Percentiles rank a stretch among this genome's conserved stretches.
phyloP scores from a whole-genome alignment of 2,329 filamentous ascomycete genomes.

The Cyphellophora attinorum region DNA sequence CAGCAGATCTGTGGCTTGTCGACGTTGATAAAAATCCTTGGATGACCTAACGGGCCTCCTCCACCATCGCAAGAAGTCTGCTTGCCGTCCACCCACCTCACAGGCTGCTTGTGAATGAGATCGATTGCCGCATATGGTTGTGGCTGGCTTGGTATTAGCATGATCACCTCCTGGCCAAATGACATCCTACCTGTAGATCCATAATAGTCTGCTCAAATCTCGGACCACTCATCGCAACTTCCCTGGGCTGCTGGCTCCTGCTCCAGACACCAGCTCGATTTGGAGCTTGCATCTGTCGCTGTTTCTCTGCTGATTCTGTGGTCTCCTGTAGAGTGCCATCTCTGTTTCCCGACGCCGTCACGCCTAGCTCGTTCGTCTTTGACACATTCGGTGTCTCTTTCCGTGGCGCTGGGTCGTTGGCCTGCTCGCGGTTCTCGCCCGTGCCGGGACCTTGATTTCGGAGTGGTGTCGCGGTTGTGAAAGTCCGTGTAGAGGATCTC shows the following conservation, averaged over 20 bases:
- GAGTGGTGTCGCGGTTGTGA: conserved; percentile 25
- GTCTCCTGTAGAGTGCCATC: conserved; percentile 43
- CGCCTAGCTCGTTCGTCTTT: conserved; percentile 49
- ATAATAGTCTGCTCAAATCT: conserved; percentile 97
- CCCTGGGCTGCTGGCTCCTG: conserved; percentile 70
- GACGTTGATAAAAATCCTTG: conserved; percentile 91
- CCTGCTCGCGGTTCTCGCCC: conserved; percentile 30
- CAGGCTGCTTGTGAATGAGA: conserved; percentile 90
- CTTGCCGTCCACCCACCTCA: conserved; percentile 77
- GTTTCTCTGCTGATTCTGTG: conserved; percentile 44
- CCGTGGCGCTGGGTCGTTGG: conserved; percentile 50
- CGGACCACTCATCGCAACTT: conserved; percentile 81
- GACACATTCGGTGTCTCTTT: conserved; percentile 46
- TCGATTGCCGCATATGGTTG: conserved; percentile 84
- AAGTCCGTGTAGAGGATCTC: conserved; percentile 47
- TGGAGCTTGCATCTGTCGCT: conserved; percentile 65
- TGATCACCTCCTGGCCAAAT: not conserved
- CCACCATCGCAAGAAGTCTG: conserved; percentile 85
- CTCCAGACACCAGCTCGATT: conserved; percentile 79
- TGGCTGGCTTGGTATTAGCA: too few relatives aligned
- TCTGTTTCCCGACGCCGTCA: conserved; percentile 36
- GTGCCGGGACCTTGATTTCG: conserved; percentile 15
- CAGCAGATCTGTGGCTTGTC: conserved; percentile 89
- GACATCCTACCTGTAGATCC: conserved; percentile 62
- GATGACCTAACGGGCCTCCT: conserved; percentile 81